Percentiles rank a stretch among this genome's conserved stretches.
These are phyloP conservation scores for Diaporthe sp. DNA, from an alignment of 2,329 filamentous ascomycete genomes.

Conservation along the genomic window DNA sequence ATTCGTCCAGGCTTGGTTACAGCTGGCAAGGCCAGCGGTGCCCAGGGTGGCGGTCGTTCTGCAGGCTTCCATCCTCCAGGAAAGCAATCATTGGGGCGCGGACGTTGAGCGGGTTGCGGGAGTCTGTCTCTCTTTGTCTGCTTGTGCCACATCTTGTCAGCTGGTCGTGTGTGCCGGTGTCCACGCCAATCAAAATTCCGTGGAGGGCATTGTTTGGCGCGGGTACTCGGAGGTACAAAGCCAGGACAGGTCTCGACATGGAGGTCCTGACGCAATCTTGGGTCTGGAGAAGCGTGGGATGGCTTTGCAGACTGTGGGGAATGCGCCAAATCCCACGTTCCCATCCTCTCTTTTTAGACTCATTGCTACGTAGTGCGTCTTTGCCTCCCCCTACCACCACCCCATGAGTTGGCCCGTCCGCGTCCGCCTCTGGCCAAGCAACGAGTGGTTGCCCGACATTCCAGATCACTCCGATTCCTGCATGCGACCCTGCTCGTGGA, in stretches of 20 bases:
- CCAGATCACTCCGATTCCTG: slow-evolving; percentile 11
- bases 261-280: slow-evolving; percentile 42
- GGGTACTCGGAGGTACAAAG: slow-evolving; percentile 38
- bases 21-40: not conserved
- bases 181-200: slow-evolving; percentile 7
- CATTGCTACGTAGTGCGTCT: slow-evolving; percentile 19
- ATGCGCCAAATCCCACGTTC: slow-evolving; percentile 33
- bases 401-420: slow-evolving; percentile 10
- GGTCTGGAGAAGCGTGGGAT: slow-evolving; percentile 43
- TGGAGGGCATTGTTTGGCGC: slow-evolving; percentile 9
- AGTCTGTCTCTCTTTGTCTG: slow-evolving; percentile 5
- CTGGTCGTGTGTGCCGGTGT: slow-evolving; percentile 17
- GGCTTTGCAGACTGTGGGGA: slow-evolving; percentile 39
- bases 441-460: slow-evolving; percentile 17
- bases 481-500: slow-evolving; percentile 5
- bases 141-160: slow-evolving; percentile 27
- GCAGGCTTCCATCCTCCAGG: not conserved
- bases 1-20: not conserved
- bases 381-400: slow-evolving; percentile 4
- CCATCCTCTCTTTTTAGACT: slow-evolving; percentile 32
- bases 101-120: slow-evolving; percentile 5
- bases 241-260: slow-evolving; percentile 14
- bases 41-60: slow-evolving; percentile 6
- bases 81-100: not conserved
- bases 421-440: slow-evolving; percentile 13